These are phyloP conservation scores for Anisogramma anomala DNA, from an alignment of 2,329 filamentous ascomycete genomes.

Conservation along the genomic window DNA sequence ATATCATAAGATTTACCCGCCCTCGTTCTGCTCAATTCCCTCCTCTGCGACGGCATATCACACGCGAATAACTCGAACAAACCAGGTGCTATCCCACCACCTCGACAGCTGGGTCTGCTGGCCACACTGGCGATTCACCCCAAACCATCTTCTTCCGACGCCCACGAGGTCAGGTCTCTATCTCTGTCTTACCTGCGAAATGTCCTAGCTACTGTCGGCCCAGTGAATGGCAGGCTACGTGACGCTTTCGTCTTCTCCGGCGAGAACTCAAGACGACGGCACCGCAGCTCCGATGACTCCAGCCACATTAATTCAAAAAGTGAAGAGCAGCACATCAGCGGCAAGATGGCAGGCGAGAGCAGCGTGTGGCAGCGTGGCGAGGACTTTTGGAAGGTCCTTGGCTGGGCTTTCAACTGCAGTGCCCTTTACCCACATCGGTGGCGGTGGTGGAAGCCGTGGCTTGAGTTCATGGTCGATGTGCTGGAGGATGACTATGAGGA, in stretches of 20 bases:
- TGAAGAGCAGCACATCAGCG: slow-evolving; percentile 42
- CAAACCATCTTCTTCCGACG: slow-evolving; percentile 56
- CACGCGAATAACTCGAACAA: slow-evolving; percentile 18
- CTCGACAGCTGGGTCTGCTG: slow-evolving; percentile 65
- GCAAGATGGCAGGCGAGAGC: slow-evolving; percentile 49
- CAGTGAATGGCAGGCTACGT: slow-evolving; percentile 57
- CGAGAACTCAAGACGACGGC: slow-evolving; percentile 20
- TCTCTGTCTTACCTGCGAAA: slow-evolving; percentile 61
- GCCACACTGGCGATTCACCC: slow-evolving; percentile 77
- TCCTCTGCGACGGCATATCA: slow-evolving; percentile 43
- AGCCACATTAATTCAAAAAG: slow-evolving; percentile 20
- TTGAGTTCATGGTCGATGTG: slow-evolving; percentile 67
- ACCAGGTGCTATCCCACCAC: slow-evolving; percentile 53
- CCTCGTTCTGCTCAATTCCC: slow-evolving; percentile 51
- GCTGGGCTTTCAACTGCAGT: slow-evolving; percentile 91
- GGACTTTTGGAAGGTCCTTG: slow-evolving; percentile 80
- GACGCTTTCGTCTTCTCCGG: slow-evolving; percentile 58
- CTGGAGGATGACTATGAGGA: slow-evolving; percentile 60
- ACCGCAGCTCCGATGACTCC: slow-evolving; percentile 20
- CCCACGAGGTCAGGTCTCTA: slow-evolving; percentile 50
- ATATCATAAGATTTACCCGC: too few relatives aligned
- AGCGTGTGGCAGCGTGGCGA: slow-evolving; percentile 65
- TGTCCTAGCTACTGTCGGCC: slow-evolving; percentile 53
- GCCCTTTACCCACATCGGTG: slow-evolving; percentile 61
- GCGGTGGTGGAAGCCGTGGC: slow-evolving; percentile 70